Conservation (phyloP, 2,329 filamentous ascomycete species). For the Fusarium sp. region DNA sequence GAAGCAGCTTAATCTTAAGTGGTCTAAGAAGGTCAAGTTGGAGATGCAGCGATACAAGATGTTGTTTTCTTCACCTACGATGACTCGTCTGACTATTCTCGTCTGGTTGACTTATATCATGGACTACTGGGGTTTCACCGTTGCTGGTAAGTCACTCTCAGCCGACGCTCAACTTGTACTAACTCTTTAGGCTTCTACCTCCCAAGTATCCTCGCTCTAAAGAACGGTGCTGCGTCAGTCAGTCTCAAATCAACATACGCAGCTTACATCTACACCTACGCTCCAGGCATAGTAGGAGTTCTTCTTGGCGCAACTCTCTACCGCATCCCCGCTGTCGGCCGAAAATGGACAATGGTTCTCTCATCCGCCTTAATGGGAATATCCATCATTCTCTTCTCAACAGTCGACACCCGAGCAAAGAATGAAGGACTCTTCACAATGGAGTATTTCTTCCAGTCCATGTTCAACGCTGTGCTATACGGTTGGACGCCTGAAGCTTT, state of each 20-base stretch:
- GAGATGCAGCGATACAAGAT: constrained; percentile 47
- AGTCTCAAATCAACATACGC: constrained; percentile 61
- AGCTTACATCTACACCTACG: constrained; percentile 65
- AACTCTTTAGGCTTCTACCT: constrained; percentile 52
- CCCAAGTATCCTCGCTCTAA: constrained; percentile 62
- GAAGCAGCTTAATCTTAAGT: constrained; percentile 27
- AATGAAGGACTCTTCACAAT: constrained; percentile 55
- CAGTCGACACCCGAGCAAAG: constrained; percentile 52
- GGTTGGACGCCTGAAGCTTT: constrained; percentile 68
- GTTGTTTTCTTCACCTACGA: constrained; percentile 48
- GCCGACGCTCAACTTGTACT: no score
- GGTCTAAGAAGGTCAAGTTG: constrained; percentile 26
- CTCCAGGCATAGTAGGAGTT: constrained; percentile 63
- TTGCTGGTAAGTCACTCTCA: constrained; percentile 50
- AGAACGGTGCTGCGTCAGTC: constrained; percentile 58
- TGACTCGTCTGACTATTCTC: constrained; percentile 51
- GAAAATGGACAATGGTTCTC: constrained; percentile 59
- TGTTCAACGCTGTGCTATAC: constrained; percentile 52
- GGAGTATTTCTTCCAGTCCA: constrained; percentile 59
- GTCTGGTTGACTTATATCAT: constrained; percentile 54
- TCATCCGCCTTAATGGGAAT: constrained; percentile 57
- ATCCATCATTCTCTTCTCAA: constrained; percentile 60
- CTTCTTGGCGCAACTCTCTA: constrained; percentile 58
- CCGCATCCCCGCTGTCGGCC: constrained; percentile 52
- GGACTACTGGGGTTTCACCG: constrained; percentile 54